Evolutionary conservation across 2,329 filamentous ascomycete genomes (phyloP).

Genomic region (Tolypocladium sp.): DNA sequence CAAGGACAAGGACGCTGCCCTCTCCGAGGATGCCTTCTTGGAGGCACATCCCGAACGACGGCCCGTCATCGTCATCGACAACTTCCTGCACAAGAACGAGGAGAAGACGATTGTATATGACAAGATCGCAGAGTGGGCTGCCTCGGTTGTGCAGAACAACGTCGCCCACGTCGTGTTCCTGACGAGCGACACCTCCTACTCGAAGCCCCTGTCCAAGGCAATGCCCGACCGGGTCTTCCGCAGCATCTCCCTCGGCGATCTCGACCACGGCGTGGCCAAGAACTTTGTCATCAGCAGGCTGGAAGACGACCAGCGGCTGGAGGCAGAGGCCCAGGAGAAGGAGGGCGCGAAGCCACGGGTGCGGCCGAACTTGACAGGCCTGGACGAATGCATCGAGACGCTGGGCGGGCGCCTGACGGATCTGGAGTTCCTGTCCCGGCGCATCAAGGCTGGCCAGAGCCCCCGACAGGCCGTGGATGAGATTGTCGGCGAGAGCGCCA

Average conservation of each 20-base stretch:
- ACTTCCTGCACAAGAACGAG: slow-evolving; percentile 75
- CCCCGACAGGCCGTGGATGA: slow-evolving; percentile 74
- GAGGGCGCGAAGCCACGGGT: slow-evolving; percentile 12
- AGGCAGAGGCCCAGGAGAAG: slow-evolving; percentile 16
- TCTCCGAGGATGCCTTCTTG: slow-evolving; percentile 78
- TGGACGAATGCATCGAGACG: slow-evolving; percentile 72
- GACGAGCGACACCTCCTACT: slow-evolving; percentile 80
- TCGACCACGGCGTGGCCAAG: slow-evolving; percentile 77
- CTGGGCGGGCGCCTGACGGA: slow-evolving; percentile 92
- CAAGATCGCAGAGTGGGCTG: slow-evolving; percentile 83
- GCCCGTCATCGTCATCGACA: slow-evolving; percentile 82
- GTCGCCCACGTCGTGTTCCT: slow-evolving; percentile 92
- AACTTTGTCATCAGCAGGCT: slow-evolving; percentile 83
- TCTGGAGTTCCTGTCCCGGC: slow-evolving; percentile 84
- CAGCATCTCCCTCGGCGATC: slow-evolving; percentile 76
- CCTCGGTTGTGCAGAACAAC: slow-evolving; percentile 74
- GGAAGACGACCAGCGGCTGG: slow-evolving; percentile 34
- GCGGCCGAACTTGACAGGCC: slow-evolving; percentile 49
- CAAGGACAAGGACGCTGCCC: slow-evolving; percentile 60
- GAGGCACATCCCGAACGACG: slow-evolving; percentile 80
- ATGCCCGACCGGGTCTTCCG: slow-evolving; percentile 88
- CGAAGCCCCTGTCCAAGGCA: slow-evolving; percentile 77
- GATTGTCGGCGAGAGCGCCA: slow-evolving; percentile 81
- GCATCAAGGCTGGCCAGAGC: slow-evolving; percentile 78
- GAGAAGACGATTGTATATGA: slow-evolving; percentile 60